Conservation (phyloP, 768 basidiomycete genomes). For the Amanita pallidorosea region DNA sequence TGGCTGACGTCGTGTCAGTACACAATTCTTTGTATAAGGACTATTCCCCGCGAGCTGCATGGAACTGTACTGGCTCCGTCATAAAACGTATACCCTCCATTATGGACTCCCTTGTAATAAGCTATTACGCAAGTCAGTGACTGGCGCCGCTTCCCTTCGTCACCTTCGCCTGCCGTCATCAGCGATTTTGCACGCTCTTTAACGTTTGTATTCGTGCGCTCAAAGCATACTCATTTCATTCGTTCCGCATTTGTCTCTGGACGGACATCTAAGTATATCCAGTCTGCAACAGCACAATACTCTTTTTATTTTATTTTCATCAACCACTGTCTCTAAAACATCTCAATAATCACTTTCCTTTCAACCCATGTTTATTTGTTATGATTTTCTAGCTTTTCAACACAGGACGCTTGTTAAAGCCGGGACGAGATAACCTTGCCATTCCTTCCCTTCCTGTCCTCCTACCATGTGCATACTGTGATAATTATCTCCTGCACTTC, state of each 20-base stretch:
- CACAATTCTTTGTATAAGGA: slow-evolving; percentile 78
- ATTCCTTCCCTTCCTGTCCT: background rate
- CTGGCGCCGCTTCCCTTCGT: slow-evolving; percentile 4
- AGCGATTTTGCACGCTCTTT: slow-evolving; percentile 3
- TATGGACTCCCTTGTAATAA: slow-evolving; percentile 2
- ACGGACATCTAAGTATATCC: slow-evolving; percentile 21
- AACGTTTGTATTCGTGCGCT: slow-evolving; percentile 1
- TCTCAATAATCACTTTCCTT: slow-evolving; percentile 4
- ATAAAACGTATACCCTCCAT: slow-evolving; percentile 11
- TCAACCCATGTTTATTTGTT: slow-evolving; percentile 2
- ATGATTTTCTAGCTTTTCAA: background rate
- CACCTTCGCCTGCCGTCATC: background rate
- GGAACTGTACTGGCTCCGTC: slow-evolving; percentile 16
- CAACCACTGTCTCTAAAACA: slow-evolving; percentile 1
- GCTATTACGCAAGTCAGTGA: slow-evolving; percentile 4
- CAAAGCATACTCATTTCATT: slow-evolving; percentile 10
- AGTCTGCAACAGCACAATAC: slow-evolving; percentile 6
- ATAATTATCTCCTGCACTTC: slow-evolving; percentile 5
- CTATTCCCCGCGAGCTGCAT: slow-evolving; percentile 4
- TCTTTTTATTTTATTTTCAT: background rate
- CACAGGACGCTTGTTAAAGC: background rate
- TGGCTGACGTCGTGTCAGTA: slow-evolving; percentile 31
- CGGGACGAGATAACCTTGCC: background rate
- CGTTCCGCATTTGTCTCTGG: slow-evolving; percentile 17
- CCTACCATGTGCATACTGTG: slow-evolving; percentile 2